Evolutionary conservation across 169 alveolate genomes (phyloP).

Genomic region (Eimeria zaria): DNA sequence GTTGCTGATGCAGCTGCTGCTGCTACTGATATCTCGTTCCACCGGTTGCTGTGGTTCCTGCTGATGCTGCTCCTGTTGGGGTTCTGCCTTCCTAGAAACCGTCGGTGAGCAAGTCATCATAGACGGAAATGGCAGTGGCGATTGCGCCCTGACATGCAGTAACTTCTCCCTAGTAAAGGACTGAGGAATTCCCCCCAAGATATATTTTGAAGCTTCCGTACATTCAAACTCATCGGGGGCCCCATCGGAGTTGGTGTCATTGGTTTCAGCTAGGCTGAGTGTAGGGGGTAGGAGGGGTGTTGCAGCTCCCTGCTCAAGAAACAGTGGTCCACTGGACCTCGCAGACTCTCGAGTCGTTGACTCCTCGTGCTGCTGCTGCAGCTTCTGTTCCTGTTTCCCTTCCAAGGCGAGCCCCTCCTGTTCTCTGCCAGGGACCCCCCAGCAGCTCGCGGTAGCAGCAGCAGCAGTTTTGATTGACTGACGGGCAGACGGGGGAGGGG

Average conservation of each 20-base stretch:
- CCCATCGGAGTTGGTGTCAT: constrained; percentile 40
- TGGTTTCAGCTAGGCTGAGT: constrained; percentile 49
- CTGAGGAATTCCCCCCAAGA: not conserved
- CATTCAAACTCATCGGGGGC: constrained; percentile 59
- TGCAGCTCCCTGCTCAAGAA: not conserved
- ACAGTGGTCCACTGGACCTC: not conserved
- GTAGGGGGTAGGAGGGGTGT: not conserved
- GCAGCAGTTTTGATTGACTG: not conserved
- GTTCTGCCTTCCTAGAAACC: not conserved
- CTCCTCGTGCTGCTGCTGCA: not conserved
- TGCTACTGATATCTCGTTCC: constrained; percentile 12
- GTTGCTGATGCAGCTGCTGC: constrained; percentile 6
- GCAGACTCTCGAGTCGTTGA: not conserved
- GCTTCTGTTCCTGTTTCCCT: not conserved
- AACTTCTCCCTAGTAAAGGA: constrained; percentile 34
- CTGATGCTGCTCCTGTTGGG: not conserved
- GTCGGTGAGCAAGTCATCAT: constrained; percentile 22
- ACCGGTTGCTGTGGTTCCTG: not conserved
- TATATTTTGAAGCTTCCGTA: not conserved
- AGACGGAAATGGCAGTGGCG: constrained; percentile 80
- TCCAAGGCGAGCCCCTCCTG: not conserved
- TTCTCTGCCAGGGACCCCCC: not conserved
- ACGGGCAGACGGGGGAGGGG: constrained; percentile 6
- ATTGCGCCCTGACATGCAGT: constrained; percentile 60
- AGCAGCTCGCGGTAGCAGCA: not conserved